A percentile compares a stretch with the other conserved stretches of the same genome.
These are phyloP conservation scores for Nymphaea thermarum DNA, from an alignment of 164 flowering plant species.

Conservation along the genomic window DNA sequence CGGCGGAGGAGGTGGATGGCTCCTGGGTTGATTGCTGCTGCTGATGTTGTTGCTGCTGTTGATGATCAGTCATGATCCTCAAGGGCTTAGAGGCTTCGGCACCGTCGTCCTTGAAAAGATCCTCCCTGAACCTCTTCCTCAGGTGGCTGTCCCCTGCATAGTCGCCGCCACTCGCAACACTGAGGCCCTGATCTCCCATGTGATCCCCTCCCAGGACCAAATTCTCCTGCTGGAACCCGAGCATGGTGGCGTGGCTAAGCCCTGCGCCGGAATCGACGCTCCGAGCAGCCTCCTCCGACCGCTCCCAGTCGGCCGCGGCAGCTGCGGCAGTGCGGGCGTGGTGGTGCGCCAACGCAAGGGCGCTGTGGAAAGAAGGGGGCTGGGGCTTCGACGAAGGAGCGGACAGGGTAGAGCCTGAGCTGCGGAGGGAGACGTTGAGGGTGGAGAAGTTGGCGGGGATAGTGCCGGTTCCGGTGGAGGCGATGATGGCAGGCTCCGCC, in stretches of 20 bases:
- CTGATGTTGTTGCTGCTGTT: slow-evolving; percentile 3
- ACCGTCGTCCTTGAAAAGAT: slow-evolving; percentile 44
- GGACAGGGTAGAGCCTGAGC: slow-evolving; percentile 44
- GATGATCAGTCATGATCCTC: slow-evolving; percentile 2
- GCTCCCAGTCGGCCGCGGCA: background rate
- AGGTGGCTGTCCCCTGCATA: slow-evolving; percentile 22
- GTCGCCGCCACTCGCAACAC: slow-evolving; percentile 17
- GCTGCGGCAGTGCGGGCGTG: background rate
- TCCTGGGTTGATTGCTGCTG: background rate
- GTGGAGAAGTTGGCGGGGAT: slow-evolving; percentile 77
- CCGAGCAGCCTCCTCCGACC: slow-evolving; percentile 4
- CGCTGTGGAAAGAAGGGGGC: slow-evolving; percentile 44
- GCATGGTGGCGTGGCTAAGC: slow-evolving; percentile 22
- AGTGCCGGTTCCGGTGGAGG: slow-evolving; percentile 80
- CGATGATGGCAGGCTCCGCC: slow-evolving; percentile 79
- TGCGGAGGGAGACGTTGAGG: slow-evolving; percentile 54
- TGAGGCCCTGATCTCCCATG: slow-evolving; percentile 22
- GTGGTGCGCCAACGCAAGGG: slow-evolving; percentile 17
- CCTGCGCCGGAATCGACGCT: background rate
- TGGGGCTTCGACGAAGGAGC: slow-evolving; percentile 59
- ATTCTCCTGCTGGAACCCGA: slow-evolving; percentile 34
- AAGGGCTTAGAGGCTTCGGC: slow-evolving; percentile 2
- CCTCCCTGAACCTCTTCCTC: slow-evolving; percentile 61
- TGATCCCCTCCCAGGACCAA: slow-evolving; percentile 15
- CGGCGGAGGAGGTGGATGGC: background rate